Percentiles rank a stretch among this genome's conserved stretches.
Evolutionary conservation across 441 rosid species (phyloP).

Genomic region (Adansonia rubrostipa): DNA sequence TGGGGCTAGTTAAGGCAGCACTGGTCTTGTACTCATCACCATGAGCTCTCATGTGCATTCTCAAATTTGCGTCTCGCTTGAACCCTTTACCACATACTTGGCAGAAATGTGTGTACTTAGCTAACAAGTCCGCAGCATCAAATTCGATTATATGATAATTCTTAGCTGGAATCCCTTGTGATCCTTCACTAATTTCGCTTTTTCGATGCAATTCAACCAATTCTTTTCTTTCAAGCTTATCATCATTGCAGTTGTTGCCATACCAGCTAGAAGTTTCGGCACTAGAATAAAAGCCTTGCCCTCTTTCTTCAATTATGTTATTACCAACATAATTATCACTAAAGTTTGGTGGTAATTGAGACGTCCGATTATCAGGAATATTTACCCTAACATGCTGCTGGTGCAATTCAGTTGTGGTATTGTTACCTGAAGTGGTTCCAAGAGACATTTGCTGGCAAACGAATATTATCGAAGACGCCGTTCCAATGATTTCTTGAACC

Average conservation of each 20-base stretch:
- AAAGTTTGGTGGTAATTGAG: conserved; percentile 27
- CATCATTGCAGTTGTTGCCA: conserved; percentile 24
- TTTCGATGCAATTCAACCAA: conserved; percentile 15
- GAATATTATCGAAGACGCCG: conserved; percentile 68
- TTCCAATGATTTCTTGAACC: conserved; percentile 63
- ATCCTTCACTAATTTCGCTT: conserved; percentile 22
- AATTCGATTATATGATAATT: conserved; percentile 59
- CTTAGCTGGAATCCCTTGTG: conserved; percentile 18
- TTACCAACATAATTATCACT: conserved; percentile 16
- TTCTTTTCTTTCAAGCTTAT: conserved; percentile 22
- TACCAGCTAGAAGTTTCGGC: conserved; percentile 45
- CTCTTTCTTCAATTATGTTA: conserved; percentile 38
- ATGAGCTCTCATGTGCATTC: conserved; percentile 99
- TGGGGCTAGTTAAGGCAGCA: conserved; percentile 69
- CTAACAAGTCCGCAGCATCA: conserved; percentile 59
- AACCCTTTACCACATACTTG: conserved; percentile 86
- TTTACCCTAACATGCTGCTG: conserved; percentile 16
- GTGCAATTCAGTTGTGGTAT: conserved; percentile 22
- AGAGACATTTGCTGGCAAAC: conserved; percentile 64
- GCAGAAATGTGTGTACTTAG: conserved; percentile 87
- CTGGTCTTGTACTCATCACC: conserved; percentile 82
- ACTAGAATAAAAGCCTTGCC: conserved; percentile 34
- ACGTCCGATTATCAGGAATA: conserved; percentile 23
- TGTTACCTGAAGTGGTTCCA: conserved; percentile 23
- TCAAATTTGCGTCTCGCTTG: conserved; percentile 83